phyloP scores from a whole-genome alignment of 1,139 yeast species.

The Pichia sp. region DNA sequence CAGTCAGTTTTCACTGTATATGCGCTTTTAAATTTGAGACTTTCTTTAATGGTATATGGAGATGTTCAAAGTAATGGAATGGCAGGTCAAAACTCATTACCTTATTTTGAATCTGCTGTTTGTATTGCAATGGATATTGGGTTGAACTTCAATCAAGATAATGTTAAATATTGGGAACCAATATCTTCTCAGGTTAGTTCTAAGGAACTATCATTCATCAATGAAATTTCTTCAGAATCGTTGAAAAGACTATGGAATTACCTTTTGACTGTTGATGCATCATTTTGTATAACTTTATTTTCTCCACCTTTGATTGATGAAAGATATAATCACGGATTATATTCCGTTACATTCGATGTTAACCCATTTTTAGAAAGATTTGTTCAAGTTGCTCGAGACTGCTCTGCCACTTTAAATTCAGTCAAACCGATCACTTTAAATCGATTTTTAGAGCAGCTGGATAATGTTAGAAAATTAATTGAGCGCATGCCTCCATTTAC shows the following conservation, averaged over 20 bases:
- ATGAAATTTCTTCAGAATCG: constrained; percentile 6
- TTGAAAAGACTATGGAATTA: constrained; percentile 15
- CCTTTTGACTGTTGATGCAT: constrained; percentile 10
- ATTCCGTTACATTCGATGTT: not conserved
- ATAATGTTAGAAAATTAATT: not conserved
- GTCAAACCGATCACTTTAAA: constrained; percentile 1
- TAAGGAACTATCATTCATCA: constrained; percentile 4
- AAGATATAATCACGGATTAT: constrained; percentile 11
- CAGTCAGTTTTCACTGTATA: constrained; percentile 10
- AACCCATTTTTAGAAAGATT: not conserved
- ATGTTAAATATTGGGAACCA: not conserved
- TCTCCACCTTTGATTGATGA: constrained; percentile 11
- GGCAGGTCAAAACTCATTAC: constrained; percentile 9
- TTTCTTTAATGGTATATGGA: constrained; percentile 15
- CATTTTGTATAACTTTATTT: constrained; percentile 1
- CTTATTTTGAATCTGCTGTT: constrained; percentile 12
- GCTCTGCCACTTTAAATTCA: not conserved
- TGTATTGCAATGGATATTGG: constrained; percentile 10
- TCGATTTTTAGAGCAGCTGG: constrained; percentile 3
- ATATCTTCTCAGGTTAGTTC: not conserved
- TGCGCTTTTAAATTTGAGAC: constrained; percentile 10
- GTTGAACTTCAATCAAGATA: constrained; percentile 8
- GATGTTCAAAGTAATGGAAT: constrained; percentile 13
- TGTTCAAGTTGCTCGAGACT: constrained; percentile 1
- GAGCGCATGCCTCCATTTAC: constrained; percentile 2